Base-by-base conservation (phyloP, 2,329 filamentous ascomycete species). In the Aspergillus sojae region DNA sequence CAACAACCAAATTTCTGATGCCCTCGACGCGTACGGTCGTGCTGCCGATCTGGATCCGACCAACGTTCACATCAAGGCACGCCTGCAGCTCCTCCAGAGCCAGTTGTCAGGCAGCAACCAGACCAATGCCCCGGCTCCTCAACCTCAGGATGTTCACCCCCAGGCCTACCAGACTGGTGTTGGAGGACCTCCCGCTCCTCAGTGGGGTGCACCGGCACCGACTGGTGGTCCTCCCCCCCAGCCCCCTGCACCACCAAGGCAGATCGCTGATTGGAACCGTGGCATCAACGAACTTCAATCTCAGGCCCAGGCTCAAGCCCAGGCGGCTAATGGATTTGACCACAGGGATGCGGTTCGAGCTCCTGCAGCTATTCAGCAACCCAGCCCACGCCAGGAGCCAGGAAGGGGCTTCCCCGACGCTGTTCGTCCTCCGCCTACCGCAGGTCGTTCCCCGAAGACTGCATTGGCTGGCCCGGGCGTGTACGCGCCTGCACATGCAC, bases 1-100 rank as follows among this genome's bases (percentile, higher is more conserved):
- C 80, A 98, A 99, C 84, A 98, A 98, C 81, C 95, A 99, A 80
- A 97, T 96, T 63, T 92, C 89, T 58, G 95, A 99, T 82, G 95
- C 95, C 1, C 85, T 98, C 52, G 95, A 99, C 78, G 95, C 95
- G 6, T 99, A 98, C 77, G 91, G 94, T 74, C 88, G 95, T 70
- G 95, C 95, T 46, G 94, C 94, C 41, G 95, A 99, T 77, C 87
- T 99, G 68, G 95, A 99, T 75, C 94, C 95, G 0, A 85, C 84
- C 65, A 98, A 99, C 75, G 91, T 92, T 45, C 94, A 98, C 78
- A 98, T 99, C 84, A 98, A 98, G 79, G 93, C 94, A 62, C 89
- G 95, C 65, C 84, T 99, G 65, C 92, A 96, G 75, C 85, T 99
- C 54, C 86, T 99, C 62, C 91, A 95, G 63, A 94, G 88, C 67